Percentiles rank a stretch among this genome's conserved stretches.
Evolutionary conservation across 1,139 yeast species (phyloP).

Genomic region (Groenewaldozyma sp.): DNA sequence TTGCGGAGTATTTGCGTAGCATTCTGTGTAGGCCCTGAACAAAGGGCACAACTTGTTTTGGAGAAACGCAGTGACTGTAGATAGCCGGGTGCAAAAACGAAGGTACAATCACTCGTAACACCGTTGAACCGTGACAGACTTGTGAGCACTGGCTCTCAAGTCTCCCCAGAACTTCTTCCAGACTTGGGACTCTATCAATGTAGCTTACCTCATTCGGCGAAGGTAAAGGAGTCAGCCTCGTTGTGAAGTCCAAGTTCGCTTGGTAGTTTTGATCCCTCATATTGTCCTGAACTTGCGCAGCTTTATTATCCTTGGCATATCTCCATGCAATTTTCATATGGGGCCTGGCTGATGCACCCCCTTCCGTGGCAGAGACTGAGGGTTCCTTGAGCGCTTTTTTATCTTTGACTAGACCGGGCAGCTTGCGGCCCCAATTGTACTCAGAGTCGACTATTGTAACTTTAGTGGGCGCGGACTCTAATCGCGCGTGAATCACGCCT

Average conservation of each 20-base stretch:
- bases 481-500: slow-evolving; percentile 63
- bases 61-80: slow-evolving; percentile 47
- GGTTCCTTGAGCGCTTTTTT: slow-evolving; percentile 58
- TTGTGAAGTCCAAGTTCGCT: slow-evolving; percentile 50
- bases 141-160: slow-evolving; percentile 10
- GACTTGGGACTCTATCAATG: slow-evolving; percentile 5
- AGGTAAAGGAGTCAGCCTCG: slow-evolving; percentile 59
- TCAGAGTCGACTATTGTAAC: slow-evolving; percentile 59
- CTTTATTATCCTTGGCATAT: slow-evolving; percentile 32
- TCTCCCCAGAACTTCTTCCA: not conserved
- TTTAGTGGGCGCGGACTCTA: slow-evolving; percentile 23
- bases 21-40: slow-evolving; percentile 52
- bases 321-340: slow-evolving; percentile 49
- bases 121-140: slow-evolving; percentile 19
- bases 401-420: slow-evolving; percentile 77
- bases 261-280: slow-evolving; percentile 10
- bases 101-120: slow-evolving; percentile 67
- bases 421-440: slow-evolving; percentile 54
- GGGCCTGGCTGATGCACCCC: slow-evolving; percentile 44
- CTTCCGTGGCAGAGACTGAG: slow-evolving; percentile 39
- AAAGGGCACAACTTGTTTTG: slow-evolving; percentile 50
- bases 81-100: slow-evolving; percentile 69
- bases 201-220: slow-evolving; percentile 44
- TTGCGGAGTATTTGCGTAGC: slow-evolving; percentile 38
- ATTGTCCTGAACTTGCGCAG: slow-evolving; percentile 4